A percentile compares a stretch with the other conserved stretches of the same genome.
These are phyloP conservation scores for Phytopythium mirpurense DNA, from an alignment of 352 stramenopile species.

Conservation along the genomic window DNA sequence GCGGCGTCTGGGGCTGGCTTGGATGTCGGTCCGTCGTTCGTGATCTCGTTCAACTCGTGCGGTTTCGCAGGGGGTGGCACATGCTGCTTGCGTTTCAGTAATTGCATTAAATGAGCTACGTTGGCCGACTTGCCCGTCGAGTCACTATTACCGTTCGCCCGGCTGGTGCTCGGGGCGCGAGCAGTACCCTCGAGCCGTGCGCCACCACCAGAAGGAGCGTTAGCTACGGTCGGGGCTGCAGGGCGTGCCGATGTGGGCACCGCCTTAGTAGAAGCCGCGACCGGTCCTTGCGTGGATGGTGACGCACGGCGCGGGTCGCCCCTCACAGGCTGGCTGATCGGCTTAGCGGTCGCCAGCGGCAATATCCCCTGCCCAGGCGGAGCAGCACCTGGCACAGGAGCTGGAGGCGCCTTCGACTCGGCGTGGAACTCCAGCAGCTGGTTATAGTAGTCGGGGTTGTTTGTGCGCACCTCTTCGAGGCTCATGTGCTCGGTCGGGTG, in stretches of 20 bases:
- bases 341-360: slow-evolving; percentile 7
- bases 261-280: not conserved
- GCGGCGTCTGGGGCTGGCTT: slow-evolving; percentile 43
- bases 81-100: slow-evolving; percentile 71
- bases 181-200: not conserved
- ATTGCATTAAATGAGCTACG: slow-evolving; percentile 75
- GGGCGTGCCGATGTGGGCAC: not conserved
- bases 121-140: slow-evolving; percentile 51
- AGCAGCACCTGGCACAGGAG: slow-evolving; percentile 1
- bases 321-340: slow-evolving; percentile 3
- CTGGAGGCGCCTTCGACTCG: slow-evolving; percentile 22
- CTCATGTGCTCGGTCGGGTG: slow-evolving; percentile 84
- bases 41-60: slow-evolving; percentile 31
- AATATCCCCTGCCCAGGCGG: slow-evolving; percentile 8
- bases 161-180: slow-evolving; percentile 8
- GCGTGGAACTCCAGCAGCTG: slow-evolving; percentile 69
- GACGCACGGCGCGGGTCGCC: slow-evolving; percentile 4
- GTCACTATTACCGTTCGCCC: slow-evolving; percentile 11
- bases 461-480: slow-evolving; percentile 80
- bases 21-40: slow-evolving; percentile 36
- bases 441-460: slow-evolving; percentile 83
- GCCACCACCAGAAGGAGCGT: not conserved
- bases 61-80: slow-evolving; percentile 10
- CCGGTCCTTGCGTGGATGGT: not conserved
- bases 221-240: not conserved